A percentile compares a stretch with the other conserved stretches of the same genome.
Evolutionary conservation across 176 grass and related monocot genomes (phyloP).

Genomic region (Triticum turgidum): DNA sequence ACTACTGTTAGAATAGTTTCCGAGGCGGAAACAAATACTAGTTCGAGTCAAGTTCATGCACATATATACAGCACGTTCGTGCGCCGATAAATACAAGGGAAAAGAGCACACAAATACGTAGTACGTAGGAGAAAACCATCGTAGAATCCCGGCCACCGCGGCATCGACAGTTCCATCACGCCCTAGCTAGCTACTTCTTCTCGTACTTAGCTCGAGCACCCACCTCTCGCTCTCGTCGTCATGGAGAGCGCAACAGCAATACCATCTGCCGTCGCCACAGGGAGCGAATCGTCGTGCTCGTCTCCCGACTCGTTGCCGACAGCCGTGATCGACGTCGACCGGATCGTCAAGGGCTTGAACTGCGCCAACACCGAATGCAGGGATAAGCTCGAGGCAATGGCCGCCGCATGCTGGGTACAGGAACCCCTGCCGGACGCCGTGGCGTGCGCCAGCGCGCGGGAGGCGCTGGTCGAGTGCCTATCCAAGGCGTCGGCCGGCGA

Average conservation of each 20-base stretch:
- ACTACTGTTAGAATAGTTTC: too few relatives aligned
- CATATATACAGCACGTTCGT: too few relatives aligned
- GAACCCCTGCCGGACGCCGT: background rate
- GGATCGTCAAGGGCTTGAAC: background rate
- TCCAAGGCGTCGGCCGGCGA: background rate
- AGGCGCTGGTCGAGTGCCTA: background rate
- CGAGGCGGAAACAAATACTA: too few relatives aligned
- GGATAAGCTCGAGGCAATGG: background rate
- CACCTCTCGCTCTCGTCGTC: background rate
- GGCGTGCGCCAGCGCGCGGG: background rate
- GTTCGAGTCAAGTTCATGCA: too few relatives aligned
- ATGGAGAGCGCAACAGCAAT: background rate
- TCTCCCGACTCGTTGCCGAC: background rate
- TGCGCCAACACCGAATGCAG: background rate
- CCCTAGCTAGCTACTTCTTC: background rate
- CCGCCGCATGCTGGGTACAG: background rate
- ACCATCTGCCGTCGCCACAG: background rate
- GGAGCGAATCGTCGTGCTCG: background rate
- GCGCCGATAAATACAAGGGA: too few relatives aligned
- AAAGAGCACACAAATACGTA: background rate
- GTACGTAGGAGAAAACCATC: background rate
- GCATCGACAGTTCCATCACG: background rate
- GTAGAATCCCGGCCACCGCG: background rate
- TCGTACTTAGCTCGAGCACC: background rate
- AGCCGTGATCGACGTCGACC: background rate